Evolutionary conservation across 1,139 yeast species (phyloP), one percentile per base, ranked within the genome.

Genomic region (Hemisphaericaspora lyxosophila): DNA sequence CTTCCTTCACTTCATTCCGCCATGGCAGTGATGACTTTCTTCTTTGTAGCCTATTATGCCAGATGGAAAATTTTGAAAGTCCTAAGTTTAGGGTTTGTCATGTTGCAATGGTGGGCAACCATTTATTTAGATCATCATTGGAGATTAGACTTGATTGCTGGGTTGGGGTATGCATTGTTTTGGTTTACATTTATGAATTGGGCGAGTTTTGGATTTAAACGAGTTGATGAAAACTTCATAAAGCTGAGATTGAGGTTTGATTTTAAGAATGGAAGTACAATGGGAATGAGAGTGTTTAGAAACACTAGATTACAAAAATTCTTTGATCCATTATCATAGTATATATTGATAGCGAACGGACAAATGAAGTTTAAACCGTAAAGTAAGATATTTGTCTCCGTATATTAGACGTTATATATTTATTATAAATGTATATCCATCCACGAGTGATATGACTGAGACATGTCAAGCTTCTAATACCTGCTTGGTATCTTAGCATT

Each of bases 121-220:
- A 80, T 82, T 58, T 82, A 82, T 50, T 59, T 82, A 43, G 86
- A 80, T 53, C 89, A 82, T 55, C 88, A 82, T 58, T 82, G 82
- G 75, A 63, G 85, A 44, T 57, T 81, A 26, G 88, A 82, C 49
- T 60, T 81, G 35, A 57, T 78, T 23, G 65, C 66, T 13, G 87
- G 86, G 5, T 57, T 75, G 55, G 32, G 59, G 7, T 81, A 80
- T 56, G 68, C 84, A 2, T 48, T 75, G 6, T 38, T 62, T n/a
- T 53, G 69, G 37, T 74, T 73, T 54, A 54, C 70, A 4, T 31
- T 73, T 7, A 58, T 76, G 26, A 52, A 50, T 37, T 34, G 42
- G 5, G 45, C 56, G 41, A 43, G 47, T 17, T 50, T 50, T 11
- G 55, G 61, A n/a, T 42, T 64, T 40, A 40, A 49, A 9, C 49